Base-by-base conservation (phyloP, 148 eudicot species). In the Rhododendron ovatum region DNA sequence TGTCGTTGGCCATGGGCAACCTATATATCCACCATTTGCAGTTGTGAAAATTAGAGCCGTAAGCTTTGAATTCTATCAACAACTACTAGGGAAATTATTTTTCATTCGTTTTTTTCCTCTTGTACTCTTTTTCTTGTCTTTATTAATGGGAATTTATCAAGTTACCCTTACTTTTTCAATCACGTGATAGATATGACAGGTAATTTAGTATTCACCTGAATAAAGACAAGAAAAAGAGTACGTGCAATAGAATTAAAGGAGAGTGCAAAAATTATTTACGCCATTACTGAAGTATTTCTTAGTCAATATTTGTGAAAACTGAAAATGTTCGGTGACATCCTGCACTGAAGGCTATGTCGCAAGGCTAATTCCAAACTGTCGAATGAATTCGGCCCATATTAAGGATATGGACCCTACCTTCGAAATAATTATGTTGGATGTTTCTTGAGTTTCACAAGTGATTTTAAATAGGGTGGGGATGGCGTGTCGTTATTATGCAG, bases 1-100 rank as follows among this genome's bases (percentile, higher is more conserved):
- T 92, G 89, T 86, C 91, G 65, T 91, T 91, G 82, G 88, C 84
- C 92, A 91, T 87, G 48, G 88, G 90, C 91, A 96, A 91, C 96
- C 98, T 96, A 90, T 6, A 41, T 41, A 41, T 91, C 57, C 65
- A 83, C 59, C 43, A 39, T 45, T 45, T 50, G 13, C 10, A 1
- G 45, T 41, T 5, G 45, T 41, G 1, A 47, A 48, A 47, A 48
- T 20, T 48, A 47, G 33, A 48, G 53, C 53, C 28, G 17, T 82
- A 33, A 82, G 82, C 28, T 78, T n/a, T 47, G 33, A 11, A 4
- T 43, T 26, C 41, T 28, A 71, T 69, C 75, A 69, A 9, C 75
- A 71, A 30, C 18, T 71, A 71, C 1, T 0, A 65, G 28, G 5
- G 73, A 65, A 2, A 8, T 26, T 9, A 65, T 9, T 65, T 24